A percentile compares a stretch with the other conserved stretches of the same genome.
Conservation (phyloP, 2,329 filamentous ascomycete genomes). For the Beauveria caledonica region DNA sequence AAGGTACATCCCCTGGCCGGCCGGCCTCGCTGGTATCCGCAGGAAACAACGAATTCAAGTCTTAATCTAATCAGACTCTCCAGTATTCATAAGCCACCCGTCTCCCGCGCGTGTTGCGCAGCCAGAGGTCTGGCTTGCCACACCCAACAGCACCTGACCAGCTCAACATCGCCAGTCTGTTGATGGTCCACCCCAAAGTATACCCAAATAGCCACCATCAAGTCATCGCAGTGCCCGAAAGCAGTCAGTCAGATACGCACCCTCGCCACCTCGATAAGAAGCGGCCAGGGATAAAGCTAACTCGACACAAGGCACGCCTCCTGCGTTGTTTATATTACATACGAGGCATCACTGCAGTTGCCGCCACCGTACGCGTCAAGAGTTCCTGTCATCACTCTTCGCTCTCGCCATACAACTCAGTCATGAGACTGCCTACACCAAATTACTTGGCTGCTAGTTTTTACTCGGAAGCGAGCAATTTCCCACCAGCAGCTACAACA, state of each 20-base stretch:
- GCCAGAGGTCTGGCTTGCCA: neutral
- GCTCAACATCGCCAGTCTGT: neutral
- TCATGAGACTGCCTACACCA: slow-evolving; percentile 1
- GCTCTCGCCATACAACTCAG: neutral
- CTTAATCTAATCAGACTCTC: neutral
- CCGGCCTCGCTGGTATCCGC: neutral
- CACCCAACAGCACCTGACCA: neutral
- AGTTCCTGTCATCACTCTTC: neutral
- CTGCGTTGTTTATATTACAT: neutral
- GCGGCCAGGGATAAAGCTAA: neutral
- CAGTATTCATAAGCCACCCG: neutral
- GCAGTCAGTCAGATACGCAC: neutral
- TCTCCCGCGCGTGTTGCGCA: neutral
- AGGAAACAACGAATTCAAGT: neutral
- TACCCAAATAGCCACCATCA: neutral
- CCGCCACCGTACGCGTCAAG: neutral
- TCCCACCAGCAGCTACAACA: neutral
- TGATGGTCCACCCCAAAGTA: neutral
- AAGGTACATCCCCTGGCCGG: neutral
- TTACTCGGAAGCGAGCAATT: neutral
- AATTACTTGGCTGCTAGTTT: neutral
- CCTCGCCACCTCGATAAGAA: neutral
- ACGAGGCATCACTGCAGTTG: neutral
- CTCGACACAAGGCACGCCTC: neutral
- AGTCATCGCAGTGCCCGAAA: neutral